Conservation (phyloP, 1,284 basidiomycete species). For the Apiotrichum gamsii region DNA sequence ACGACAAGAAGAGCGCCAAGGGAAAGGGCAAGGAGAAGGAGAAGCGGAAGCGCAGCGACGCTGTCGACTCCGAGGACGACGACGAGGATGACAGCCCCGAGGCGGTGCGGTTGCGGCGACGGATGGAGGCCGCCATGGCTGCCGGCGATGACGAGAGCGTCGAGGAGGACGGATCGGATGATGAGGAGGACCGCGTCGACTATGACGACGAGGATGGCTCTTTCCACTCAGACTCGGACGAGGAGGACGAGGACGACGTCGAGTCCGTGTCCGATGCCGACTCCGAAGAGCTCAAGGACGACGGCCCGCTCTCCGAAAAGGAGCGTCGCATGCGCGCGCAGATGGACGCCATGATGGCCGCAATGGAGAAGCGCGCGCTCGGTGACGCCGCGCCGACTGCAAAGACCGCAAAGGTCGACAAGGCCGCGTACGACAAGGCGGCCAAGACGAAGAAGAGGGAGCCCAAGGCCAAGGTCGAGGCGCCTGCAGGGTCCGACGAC, state of each 20-base stretch:
- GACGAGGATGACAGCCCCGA: slow-evolving; percentile 25
- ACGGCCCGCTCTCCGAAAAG: slow-evolving; percentile 21
- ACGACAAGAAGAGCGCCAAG: slow-evolving; percentile 4
- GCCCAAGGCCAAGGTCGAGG: background rate
- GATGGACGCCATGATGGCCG: slow-evolving; percentile 34
- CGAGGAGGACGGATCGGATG: slow-evolving; percentile 22
- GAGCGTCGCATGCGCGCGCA: slow-evolving; percentile 18
- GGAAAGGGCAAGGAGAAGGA: slow-evolving; percentile 2
- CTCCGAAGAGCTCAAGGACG: slow-evolving; percentile 23
- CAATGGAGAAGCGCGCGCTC: slow-evolving; percentile 34
- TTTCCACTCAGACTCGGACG: slow-evolving; percentile 22
- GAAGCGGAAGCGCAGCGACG: slow-evolving; percentile 8
- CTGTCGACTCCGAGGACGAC: slow-evolving; percentile 5
- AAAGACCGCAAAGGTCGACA: background rate
- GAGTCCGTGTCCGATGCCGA: slow-evolving; percentile 30
- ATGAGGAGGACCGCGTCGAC: slow-evolving; percentile 18
- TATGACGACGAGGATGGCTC: slow-evolving; percentile 13
- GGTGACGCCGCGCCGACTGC: slow-evolving; percentile 10
- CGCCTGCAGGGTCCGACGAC: slow-evolving; percentile 1
- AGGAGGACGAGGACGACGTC: slow-evolving; percentile 18
- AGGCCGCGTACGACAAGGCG: background rate
- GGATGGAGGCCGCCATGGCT: slow-evolving; percentile 22
- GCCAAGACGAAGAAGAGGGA: background rate
- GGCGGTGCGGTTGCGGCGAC: slow-evolving; percentile 15
- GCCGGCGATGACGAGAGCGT: slow-evolving; percentile 6